These are phyloP conservation scores for Bromus sterilis DNA, from an alignment of 176 grass and related monocot genomes.

Conservation along the genomic window DNA sequence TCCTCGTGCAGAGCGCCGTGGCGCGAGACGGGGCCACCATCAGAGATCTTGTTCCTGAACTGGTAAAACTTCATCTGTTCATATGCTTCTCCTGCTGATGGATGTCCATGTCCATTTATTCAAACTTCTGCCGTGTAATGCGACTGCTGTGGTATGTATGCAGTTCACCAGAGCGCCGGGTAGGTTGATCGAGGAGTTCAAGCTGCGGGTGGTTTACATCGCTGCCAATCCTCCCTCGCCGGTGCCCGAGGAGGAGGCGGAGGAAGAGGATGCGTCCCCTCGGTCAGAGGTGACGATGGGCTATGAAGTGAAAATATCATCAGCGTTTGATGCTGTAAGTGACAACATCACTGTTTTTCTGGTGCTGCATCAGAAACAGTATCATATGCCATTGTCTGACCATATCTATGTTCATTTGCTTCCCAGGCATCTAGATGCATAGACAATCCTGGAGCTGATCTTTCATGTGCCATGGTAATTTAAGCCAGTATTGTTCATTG, in stretches of 20 bases:
- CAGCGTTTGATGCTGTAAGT: slow-evolving; percentile 33
- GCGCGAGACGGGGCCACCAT: slow-evolving; percentile 30
- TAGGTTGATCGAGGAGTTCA: slow-evolving; percentile 74
- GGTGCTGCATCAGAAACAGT: not conserved
- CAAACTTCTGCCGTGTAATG: not conserved
- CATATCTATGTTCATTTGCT: not conserved
- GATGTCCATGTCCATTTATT: not conserved
- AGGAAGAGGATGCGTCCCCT: slow-evolving; percentile 53
- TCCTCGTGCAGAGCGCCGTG: slow-evolving; percentile 78
- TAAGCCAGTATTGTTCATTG: not conserved
- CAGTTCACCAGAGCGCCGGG: slow-evolving; percentile 66
- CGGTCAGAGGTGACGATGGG: slow-evolving; percentile 7
- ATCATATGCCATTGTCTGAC: not conserved
- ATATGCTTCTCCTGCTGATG: not conserved
- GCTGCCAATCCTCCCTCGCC: slow-evolving; percentile 87
- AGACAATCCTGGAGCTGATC: slow-evolving; percentile 27
- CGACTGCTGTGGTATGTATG: not conserved
- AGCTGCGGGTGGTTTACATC: slow-evolving; percentile 75
- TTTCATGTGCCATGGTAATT: slow-evolving; percentile 41
- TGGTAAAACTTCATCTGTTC: slow-evolving; percentile 21
- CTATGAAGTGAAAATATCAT: slow-evolving; percentile 24
- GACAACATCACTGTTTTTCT: not conserved
- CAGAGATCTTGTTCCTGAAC: slow-evolving; percentile 45
- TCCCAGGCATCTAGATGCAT: slow-evolving; percentile 34
- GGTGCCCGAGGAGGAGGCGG: slow-evolving; percentile 83